Base-by-base conservation (phyloP, 345 rosid species). In the Lepidium sativum region DNA sequence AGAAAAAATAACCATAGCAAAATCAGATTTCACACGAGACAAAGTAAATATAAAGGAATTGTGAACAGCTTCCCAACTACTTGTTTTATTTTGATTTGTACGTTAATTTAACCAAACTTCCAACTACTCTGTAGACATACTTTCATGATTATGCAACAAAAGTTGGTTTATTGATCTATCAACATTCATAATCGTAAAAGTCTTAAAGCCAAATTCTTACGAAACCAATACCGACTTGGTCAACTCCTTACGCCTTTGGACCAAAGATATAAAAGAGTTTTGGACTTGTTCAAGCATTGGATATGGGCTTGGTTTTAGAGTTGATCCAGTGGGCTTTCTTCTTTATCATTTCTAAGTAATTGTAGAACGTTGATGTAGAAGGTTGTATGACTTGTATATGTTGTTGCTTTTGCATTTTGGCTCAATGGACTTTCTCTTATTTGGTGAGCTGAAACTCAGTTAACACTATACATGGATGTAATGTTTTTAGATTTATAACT, bases 191-290 rank as follows among this genome's bases (percentile, higher is more conserved):
- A 63, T n/a, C 75, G 33, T n/a, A 1, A 38, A 69, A 63, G 69
- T 45, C 63, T 20, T 42, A 29, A 15, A 70, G 20, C 69, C 58
- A 55, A 14, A 18, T 54, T 20, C 57, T 14, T 64, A 71, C 75
- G 65, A 71, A 71, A 71, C 34, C 70, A 56, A 32, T 4, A 64
- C 47, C 64, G 65, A 49, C 60, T 39, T 62, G 47, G 75, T 71
- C 75, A 64, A 71, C 65, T 71, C 16, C 15, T 64, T 65, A 32
- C 48, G 53, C 15, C 20, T 27, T 8, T 27, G 55, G 31, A n/a
- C 6, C 8, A 6, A 16, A n/a, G 23, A 32, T 10, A 33, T 33
- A 2, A 11, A 16, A 10, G 15, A 21, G 3, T 9, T 5, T 32
- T 9, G 41, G 23, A 11, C 23, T 5, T 4, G 8, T 11, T 21